Evolutionary conservation across 75 land plant genomes (phyloP), one percentile per base, ranked within the genome.

Genomic region (Pinus albicaulis): DNA sequence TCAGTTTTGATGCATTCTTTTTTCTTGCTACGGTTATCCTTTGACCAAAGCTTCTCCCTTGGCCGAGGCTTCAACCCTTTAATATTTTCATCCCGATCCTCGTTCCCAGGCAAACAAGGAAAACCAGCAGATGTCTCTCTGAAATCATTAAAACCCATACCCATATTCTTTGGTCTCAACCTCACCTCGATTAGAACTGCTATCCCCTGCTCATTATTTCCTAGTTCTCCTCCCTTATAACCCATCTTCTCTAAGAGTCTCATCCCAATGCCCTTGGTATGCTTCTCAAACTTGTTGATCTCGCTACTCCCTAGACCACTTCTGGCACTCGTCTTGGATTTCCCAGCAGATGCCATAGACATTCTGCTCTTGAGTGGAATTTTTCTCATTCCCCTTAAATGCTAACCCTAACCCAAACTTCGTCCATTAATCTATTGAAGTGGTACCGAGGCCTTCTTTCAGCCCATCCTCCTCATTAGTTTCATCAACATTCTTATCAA

Each of bases 21-120:
- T 79, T 88, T 94, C 79, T 82, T 92, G 36, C 76, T 76, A 24
- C 63, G 83, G 41, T 80, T 86, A 52, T 78, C 77, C 83, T 88
- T 90, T 61, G 65, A 65, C 99, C 98, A 97, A 2, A 74, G 82
- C 76, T 85, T 90, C 82, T 91, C 99, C 73, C 84, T 94, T 0
- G 81, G 1, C 26, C 59, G 78, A 4, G 69, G 60, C 25, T 78
- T 81, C 2, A 48, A 62, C 28, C 75, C 83, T 55, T 69, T 76
- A 20, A 13, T 28, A 20, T 78, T 80, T 59, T 78, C 79, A 73
- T 84, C 89, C 17, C 55, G 13, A 56, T 89, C 88, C 55, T 89
- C 80, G 78, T 85, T 56, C 3, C 77, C 78, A 0, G 98, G 92
- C 28, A 84, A 24, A 22, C 82, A 81, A 4, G 74, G 74, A 26